Conservation (phyloP, 371 early-diverging fungal genomes). For the Dichotomocladium elegans region DNA sequence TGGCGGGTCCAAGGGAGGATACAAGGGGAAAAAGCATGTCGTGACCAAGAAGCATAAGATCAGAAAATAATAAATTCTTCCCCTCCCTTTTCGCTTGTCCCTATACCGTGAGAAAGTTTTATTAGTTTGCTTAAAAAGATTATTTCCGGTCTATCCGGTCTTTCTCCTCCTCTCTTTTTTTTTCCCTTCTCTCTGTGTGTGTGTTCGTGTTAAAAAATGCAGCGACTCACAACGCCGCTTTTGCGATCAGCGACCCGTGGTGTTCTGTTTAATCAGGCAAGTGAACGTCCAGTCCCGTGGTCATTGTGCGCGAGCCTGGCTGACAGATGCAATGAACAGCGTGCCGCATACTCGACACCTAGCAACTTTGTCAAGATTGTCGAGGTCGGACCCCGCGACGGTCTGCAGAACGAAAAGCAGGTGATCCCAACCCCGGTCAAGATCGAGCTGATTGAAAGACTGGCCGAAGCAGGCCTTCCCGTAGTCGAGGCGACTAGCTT, state of each 20-base stretch:
- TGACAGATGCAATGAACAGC: no score
- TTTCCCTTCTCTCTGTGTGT: not conserved
- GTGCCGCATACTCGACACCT: slow-evolving; percentile 7
- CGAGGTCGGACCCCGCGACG: slow-evolving; percentile 95
- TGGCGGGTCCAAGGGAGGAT: not conserved
- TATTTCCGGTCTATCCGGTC: not conserved
- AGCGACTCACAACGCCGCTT: not conserved
- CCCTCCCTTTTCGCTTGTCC: no score
- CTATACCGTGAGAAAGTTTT: not conserved
- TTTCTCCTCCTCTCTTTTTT: not conserved
- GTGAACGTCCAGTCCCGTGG: no score
- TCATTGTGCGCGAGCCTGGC: no score
- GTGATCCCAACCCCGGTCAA: slow-evolving; percentile 79
- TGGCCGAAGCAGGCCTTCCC: slow-evolving; percentile 80
- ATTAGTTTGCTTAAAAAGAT: not conserved
- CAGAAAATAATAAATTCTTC: not conserved
- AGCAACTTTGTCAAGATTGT: slow-evolving; percentile 69
- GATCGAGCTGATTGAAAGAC: slow-evolving; percentile 78
- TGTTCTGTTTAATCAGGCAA: no score
- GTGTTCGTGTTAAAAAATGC: no score
- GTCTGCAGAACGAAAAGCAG: slow-evolving; percentile 95
- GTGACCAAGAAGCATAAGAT: not conserved
- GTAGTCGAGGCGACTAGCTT: slow-evolving; percentile 92
- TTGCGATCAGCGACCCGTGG: not conserved
- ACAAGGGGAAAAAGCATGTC: not conserved